Evolutionary conservation across 805 yeast genomes (phyloP).

Genomic region (Alloascoidea hylecoeti): DNA sequence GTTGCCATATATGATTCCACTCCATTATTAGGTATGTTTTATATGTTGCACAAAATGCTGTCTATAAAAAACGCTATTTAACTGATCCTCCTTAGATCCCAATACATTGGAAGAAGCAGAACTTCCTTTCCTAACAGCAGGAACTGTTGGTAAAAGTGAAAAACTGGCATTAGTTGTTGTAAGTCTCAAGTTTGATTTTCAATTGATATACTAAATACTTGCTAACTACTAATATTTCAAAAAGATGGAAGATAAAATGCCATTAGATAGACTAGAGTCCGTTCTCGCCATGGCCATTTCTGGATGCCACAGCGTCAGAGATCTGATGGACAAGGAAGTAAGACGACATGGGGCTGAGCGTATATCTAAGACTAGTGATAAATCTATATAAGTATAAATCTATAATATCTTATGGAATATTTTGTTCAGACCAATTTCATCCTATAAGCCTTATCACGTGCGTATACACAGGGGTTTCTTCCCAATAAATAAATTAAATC

Average conservation of each 20-base stretch:
- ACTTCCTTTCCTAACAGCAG: slow-evolving; percentile 69
- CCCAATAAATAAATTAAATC: too few species aligned
- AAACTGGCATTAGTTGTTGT: slow-evolving; percentile 57
- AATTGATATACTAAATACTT: not conserved
- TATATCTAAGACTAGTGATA: slow-evolving; percentile 24
- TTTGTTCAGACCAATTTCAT: too few species aligned
- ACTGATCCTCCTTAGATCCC: slow-evolving; percentile 30
- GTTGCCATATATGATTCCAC: slow-evolving; percentile 70
- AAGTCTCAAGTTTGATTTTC: slow-evolving; percentile 1
- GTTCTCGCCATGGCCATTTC: slow-evolving; percentile 73
- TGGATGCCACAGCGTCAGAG: slow-evolving; percentile 74
- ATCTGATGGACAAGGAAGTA: slow-evolving; percentile 76
- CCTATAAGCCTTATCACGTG: too few species aligned
- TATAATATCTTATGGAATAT: too few species aligned
- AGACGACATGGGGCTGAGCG: slow-evolving; percentile 59
- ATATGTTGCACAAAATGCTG: not conserved
- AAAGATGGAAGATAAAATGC: slow-evolving; percentile 63
- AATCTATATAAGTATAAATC: slow-evolving; percentile 6
- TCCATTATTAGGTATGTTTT: slow-evolving; percentile 35
- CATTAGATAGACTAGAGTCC: slow-evolving; percentile 65
- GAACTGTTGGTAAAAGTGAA: slow-evolving; percentile 71
- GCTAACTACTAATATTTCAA: not conserved
- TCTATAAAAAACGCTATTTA: not conserved
- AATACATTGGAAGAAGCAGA: slow-evolving; percentile 76
- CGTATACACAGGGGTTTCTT: too few species aligned